A percentile compares a stretch with the other conserved stretches of the same genome.
These are phyloP conservation scores for Basidioascus undulatus DNA, from an alignment of 768 basidiomycete genomes.

Conservation along the genomic window DNA sequence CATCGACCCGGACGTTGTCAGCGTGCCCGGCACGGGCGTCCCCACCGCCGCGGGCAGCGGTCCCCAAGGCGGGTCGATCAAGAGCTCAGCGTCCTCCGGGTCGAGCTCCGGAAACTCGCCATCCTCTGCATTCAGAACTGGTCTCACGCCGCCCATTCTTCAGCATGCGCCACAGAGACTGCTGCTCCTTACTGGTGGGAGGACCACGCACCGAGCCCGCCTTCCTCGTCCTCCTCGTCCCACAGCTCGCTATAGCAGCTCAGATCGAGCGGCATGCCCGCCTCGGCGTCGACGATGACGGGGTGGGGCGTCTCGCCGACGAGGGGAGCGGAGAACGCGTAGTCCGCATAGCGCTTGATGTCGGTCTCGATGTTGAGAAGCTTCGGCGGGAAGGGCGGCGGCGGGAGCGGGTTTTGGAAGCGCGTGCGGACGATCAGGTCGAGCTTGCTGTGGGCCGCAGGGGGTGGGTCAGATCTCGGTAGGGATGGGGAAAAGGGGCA, in stretches of 20 bases:
- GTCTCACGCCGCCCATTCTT: conserved; percentile 1
- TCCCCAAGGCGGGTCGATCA: conserved; percentile 4
- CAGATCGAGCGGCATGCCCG: conserved; percentile 84
- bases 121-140: conserved; percentile 43
- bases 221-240: conserved; percentile 52
- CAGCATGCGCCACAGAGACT: not conserved
- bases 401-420: conserved; percentile 77
- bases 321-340: conserved; percentile 58
- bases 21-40: too few species aligned
- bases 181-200: conserved; percentile 1
- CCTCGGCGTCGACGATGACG: conserved; percentile 91
- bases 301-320: conserved; percentile 63
- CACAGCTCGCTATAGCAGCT: conserved; percentile 59
- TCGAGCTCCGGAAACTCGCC: conserved; percentile 36
- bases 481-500: too few species aligned
- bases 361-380: conserved; percentile 76
- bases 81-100: conserved; percentile 33
- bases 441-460: conserved; percentile 56
- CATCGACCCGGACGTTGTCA: conserved; percentile 34
- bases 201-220: conserved; percentile 24
- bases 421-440: conserved; percentile 83
- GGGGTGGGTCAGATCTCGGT: conserved; percentile 7
- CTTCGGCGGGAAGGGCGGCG: conserved; percentile 93
- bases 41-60: conserved; percentile 12
- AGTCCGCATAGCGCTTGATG: conserved; percentile 61